A percentile compares a stretch with the other conserved stretches of the same genome.
Conservation (phyloP, 306 rosid species). For the Cucurbita pepo region DNA sequence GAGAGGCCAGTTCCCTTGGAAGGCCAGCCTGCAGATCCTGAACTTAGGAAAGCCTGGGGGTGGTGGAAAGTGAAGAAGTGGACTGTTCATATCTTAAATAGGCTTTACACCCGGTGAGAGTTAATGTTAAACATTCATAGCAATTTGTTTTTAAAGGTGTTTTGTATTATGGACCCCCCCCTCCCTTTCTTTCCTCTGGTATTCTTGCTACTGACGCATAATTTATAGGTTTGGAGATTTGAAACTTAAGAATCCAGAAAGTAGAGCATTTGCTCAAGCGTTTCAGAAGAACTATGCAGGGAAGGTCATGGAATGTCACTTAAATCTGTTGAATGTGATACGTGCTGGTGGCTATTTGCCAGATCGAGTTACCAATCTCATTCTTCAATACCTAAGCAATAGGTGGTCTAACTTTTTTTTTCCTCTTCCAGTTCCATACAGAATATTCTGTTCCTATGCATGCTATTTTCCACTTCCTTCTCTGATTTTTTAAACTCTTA, state of each 20-base stretch:
- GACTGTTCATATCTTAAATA: constrained; percentile 86
- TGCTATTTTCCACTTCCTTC: not conserved
- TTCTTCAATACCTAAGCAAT: constrained; percentile 88
- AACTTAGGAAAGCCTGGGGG: constrained; percentile 82
- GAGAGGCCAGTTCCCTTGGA: constrained; percentile 88
- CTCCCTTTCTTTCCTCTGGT: not conserved
- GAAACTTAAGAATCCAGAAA: constrained; percentile 87
- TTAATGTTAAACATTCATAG: not conserved
- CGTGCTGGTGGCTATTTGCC: constrained; percentile 88
- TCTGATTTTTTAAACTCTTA: not conserved
- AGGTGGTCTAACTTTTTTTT: constrained; percentile 28
- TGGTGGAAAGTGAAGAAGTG: constrained; percentile 99
- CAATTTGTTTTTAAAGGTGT: not conserved
- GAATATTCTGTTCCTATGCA: not conserved
- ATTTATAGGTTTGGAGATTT: constrained; percentile 73
- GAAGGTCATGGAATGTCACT: constrained; percentile 79
- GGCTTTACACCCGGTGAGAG: constrained; percentile 78
- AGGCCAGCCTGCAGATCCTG: constrained; percentile 85
- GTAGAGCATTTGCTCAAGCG: constrained; percentile 81
- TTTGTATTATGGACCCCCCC: not conserved
- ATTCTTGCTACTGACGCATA: not conserved
- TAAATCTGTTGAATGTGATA: constrained; percentile 64
- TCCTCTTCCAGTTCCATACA: not conserved
- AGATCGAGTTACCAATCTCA: constrained; percentile 76
- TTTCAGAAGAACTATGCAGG: constrained; percentile 91